These are phyloP conservation scores for Salvia splendens DNA, from an alignment of 257 asterid species.

Conservation along the genomic window DNA sequence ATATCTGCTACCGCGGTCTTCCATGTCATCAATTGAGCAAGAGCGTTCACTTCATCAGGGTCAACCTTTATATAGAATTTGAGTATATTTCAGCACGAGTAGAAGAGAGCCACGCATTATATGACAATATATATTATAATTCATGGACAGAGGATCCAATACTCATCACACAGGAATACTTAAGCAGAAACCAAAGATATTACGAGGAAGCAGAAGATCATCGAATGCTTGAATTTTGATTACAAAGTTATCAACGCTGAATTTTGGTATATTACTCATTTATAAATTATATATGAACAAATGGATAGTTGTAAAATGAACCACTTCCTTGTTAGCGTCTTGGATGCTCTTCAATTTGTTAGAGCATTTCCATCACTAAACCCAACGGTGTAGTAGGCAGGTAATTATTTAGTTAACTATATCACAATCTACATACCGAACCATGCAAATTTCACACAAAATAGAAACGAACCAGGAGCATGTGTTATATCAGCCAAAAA, in stretches of 20 bases:
- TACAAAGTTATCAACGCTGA: not conserved
- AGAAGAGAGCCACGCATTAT: not conserved
- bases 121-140: not conserved
- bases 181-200: conserved; percentile 3
- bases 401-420: not conserved
- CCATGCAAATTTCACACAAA: conserved; percentile 1
- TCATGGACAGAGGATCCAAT: not conserved
- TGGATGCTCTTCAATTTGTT: not conserved
- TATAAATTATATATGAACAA: not conserved
- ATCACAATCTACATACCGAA: not conserved
- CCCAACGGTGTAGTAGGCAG: not conserved
- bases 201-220: not conserved
- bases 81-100: conserved; percentile 29
- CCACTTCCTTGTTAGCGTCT: not conserved
- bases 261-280: not conserved
- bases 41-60: conserved; percentile 96
- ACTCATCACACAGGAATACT: not conserved
- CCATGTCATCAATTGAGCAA: conserved; percentile 99
- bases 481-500: not conserved
- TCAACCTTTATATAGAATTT: conserved; percentile 60
- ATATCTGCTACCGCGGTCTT: conserved; percentile 94
- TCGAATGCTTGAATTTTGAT: not conserved
- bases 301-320: not conserved
- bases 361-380: not conserved
- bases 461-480: not conserved